Conservation (phyloP, 2,329 filamentous ascomycete genomes). For the Paraconiothyrium brasiliense region DNA sequence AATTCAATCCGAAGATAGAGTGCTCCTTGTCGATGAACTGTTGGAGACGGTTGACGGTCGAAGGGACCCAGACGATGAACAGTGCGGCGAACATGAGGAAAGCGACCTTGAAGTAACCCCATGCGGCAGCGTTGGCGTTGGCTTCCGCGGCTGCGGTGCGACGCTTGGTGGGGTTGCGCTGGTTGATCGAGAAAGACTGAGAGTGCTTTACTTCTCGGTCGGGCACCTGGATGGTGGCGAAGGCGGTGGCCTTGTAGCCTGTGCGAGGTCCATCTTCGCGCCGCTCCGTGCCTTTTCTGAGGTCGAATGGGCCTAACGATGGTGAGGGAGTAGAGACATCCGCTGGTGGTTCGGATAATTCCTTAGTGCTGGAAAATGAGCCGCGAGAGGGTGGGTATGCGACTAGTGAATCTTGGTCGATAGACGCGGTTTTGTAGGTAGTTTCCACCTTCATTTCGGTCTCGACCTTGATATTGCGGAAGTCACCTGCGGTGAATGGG, state of each 20-base stretch:
- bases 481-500: conserved; percentile 52
- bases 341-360: conserved; percentile 17
- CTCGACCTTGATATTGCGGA: conserved; percentile 59
- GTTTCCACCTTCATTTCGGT: conserved; percentile 70
- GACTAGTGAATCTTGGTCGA: conserved; percentile 17
- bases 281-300: background rate
- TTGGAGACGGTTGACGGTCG: conserved; percentile 79
- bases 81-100: conserved; percentile 77
- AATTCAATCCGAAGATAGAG: conserved; percentile 68
- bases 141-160: conserved; percentile 55
- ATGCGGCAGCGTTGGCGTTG: conserved; percentile 66
- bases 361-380: conserved; percentile 42
- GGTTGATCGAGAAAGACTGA: conserved; percentile 17
- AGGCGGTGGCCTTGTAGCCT: conserved; percentile 24
- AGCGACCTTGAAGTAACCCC: conserved; percentile 75
- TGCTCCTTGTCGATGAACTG: conserved; percentile 65
- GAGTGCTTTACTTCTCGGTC: conserved; percentile 10
- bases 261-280: conserved; percentile 9
- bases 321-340: background rate
- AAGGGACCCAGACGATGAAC: conserved; percentile 79
- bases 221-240: conserved; percentile 16
- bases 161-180: conserved; percentile 14
- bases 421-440: conserved; percentile 55
- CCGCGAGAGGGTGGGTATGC: conserved; percentile 30
- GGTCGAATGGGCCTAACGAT: background rate